Evolutionary conservation across 495 filamentous ascomycete species (phyloP), one percentile per base, ranked within the genome.

Genomic region (Parathielavia hyrcaniae): DNA sequence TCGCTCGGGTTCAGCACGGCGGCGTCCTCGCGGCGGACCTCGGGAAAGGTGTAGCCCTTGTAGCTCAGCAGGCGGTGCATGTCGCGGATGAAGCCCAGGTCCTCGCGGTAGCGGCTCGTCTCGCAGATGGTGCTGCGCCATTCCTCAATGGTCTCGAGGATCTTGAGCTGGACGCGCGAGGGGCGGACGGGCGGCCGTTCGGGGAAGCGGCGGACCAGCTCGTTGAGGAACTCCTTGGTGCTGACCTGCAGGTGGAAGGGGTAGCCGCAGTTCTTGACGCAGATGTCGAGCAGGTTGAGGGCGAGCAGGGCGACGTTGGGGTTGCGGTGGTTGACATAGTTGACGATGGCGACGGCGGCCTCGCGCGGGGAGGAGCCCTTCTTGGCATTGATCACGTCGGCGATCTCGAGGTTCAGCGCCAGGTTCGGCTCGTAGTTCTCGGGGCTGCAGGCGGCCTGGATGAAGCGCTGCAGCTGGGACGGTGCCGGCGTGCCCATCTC

Each of bases 181-280:
- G 91, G 81, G 52, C 93, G 85, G 59, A 91, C 78, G 12, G 92
- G 89, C 45, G 93, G 93, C 34, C 92, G 82, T 73, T 98, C 93
- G 57, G 93, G 93, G 68, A 98, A 98, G 53, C 92, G 81, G 57
- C 93, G 86, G 30, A 98, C 93, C 61, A 98, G 86, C 79, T 98
- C 93, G 77, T 97, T 98, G 56, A 98, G 82, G 66, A 98, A 97
- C 64, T 98, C 93, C 71, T 98, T 98, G 56, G 93, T 97, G 70
- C 87, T 89, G 71, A 98, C 97, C 74, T 98, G 93, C 40, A 98
- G 85, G 60, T 98, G 93, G 73, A 98, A 98, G 17, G 95, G 90
- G 73, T 98, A 98, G 64, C 93, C 93, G 83, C 93, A 98, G 73
- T 98, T 98, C 76, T 98, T 98, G 70, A 97, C 93, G 71, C 91